phyloP scores from a whole-genome alignment of 441 rosid species.

The Macaranga tanarius region DNA sequence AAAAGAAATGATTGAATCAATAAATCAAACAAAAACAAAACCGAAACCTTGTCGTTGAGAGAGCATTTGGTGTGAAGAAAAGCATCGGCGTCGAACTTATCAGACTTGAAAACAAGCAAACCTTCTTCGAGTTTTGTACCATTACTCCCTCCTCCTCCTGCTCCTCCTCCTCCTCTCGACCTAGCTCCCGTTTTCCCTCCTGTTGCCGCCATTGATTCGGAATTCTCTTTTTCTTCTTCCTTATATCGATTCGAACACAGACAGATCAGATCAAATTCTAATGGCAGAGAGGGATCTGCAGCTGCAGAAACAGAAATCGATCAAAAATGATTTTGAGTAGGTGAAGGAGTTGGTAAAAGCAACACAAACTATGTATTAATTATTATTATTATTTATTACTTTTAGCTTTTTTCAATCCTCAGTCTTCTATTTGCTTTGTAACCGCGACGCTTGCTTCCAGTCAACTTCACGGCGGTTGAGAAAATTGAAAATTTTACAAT shows the following conservation, averaged over 20 bases:
- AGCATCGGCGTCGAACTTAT: slow-evolving; percentile 83
- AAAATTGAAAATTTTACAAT: too few relatives aligned
- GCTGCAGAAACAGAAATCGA: too few relatives aligned
- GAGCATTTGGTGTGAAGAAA: slow-evolving; percentile 93
- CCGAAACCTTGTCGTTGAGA: slow-evolving; percentile 95
- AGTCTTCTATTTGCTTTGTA: too few relatives aligned
- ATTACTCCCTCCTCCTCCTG: too few relatives aligned
- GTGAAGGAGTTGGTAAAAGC: too few relatives aligned
- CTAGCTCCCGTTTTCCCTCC: slow-evolving; percentile 39
- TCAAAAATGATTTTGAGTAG: too few relatives aligned
- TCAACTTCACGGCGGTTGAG: not conserved
- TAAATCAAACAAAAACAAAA: too few relatives aligned
- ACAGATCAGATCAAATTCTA: not conserved
- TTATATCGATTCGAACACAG: not conserved
- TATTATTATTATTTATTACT: too few relatives aligned
- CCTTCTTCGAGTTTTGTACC: slow-evolving; percentile 82
- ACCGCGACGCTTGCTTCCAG: not conserved
- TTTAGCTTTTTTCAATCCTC: not conserved
- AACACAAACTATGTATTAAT: too few relatives aligned
- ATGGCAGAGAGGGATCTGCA: too few relatives aligned
- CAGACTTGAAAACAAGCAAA: slow-evolving; percentile 79
- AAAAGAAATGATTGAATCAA: too few relatives aligned
- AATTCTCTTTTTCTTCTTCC: not conserved
- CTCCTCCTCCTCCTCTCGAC: not conserved
- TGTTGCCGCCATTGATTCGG: slow-evolving; percentile 44